phyloP scores from a whole-genome alignment of 352 stramenopile genomes.

The Peronospora tabacina region DNA sequence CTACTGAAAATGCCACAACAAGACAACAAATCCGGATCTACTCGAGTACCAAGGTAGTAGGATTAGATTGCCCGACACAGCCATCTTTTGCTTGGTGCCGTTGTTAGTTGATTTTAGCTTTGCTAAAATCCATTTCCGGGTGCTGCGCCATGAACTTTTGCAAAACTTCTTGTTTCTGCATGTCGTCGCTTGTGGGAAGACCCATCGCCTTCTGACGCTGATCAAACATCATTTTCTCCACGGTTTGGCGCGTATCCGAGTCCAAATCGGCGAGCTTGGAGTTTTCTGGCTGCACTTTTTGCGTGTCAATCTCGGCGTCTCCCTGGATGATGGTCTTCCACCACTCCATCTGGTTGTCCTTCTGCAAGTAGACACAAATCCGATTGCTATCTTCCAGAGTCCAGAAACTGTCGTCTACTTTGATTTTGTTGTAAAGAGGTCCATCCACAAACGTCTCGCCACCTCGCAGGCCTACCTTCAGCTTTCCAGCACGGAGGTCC shows the following conservation, averaged over 20 bases:
- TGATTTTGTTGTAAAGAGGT: constrained; percentile 91
- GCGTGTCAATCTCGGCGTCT: constrained; percentile 96
- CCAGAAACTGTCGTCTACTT: constrained; percentile 99
- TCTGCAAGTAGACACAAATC: constrained; percentile 93
- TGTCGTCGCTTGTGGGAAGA: constrained; percentile 94
- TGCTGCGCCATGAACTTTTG: constrained; percentile 99
- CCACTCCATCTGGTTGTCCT: constrained; percentile 99
- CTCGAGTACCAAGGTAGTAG: constrained; percentile 15
- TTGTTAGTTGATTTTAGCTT: constrained; percentile 93
- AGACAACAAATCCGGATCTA: constrained; percentile 14
- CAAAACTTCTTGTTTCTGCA: constrained; percentile 96
- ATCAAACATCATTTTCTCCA: constrained; percentile 99
- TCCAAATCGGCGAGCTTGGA: constrained; percentile 97
- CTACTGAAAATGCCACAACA: background rate
- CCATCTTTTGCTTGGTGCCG: background rate
- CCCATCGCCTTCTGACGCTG: constrained; percentile 96
- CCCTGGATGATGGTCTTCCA: constrained; percentile 94
- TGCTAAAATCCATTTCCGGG: constrained; percentile 99
- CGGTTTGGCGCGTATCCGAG: constrained; percentile 96
- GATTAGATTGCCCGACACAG: constrained; percentile 15
- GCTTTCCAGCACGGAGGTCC: constrained; percentile 84
- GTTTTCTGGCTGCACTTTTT: constrained; percentile 98
- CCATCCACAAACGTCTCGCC: constrained; percentile 81
- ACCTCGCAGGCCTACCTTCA: constrained; percentile 87
- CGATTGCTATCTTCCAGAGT: constrained; percentile 90